Evolutionary conservation across 164 flowering plant genomes (phyloP), one percentile per base, ranked within the genome.

Genomic region (Cinnamomum chago): DNA sequence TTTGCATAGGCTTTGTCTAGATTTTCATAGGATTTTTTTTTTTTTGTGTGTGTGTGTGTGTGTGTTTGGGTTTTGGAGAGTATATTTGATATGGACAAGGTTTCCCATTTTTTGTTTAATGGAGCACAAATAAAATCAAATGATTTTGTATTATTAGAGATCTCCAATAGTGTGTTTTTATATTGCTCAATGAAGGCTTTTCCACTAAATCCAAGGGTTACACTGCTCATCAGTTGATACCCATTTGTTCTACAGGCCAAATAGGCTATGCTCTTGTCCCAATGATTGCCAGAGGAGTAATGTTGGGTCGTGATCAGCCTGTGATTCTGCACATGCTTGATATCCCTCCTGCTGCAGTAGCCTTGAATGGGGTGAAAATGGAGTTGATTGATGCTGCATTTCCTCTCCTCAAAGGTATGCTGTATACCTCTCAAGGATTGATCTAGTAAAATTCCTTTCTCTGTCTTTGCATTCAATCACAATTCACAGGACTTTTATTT

Each of bases 191-290:
- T 64, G 23, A 24, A 12, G 66, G 67, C 13, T 25, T 64, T 64
- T 24, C 15, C 15, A 24, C 33, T 24, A 23, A 13, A 22, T 23
- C 13, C 20, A 25, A 12, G 2, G 33, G 9, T 75, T 35, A 23
- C 47, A 30, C 69, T 66, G 28, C 27, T 20, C 67, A 72, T 17
- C 15, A 23, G 18, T 10, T 50, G 25, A 50, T 7, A 0, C 28
- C 23, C 20, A 64, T 27, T 50, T 52, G 20, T 71, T 65, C 74
- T n/a, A 70, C 90, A 92, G 98, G 98, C 67, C 94, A 93, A 86
- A 89, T 93, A 52, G 98, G 95, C 11, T 93, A 93, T 83, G 95
- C 98, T 25, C 87, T 93, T 77, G 89, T 86, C 72, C 97, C 98
- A 3, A 85, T 93, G 94, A 87, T 93, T 47, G 97, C 98, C 14